These are phyloP conservation scores for Acmispon strigosus DNA, from an alignment of 306 rosid species.

Conservation along the genomic window DNA sequence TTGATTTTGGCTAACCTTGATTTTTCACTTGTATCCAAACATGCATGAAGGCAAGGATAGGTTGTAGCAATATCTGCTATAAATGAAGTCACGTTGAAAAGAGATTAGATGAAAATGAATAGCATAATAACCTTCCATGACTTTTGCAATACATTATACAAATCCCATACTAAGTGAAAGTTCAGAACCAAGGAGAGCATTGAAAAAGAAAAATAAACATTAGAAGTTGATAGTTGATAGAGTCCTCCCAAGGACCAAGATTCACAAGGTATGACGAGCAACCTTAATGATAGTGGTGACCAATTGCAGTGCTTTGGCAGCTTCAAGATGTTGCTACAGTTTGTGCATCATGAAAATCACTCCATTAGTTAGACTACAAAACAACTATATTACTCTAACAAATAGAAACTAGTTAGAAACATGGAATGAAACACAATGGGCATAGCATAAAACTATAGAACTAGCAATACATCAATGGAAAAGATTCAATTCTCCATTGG, in stretches of 20 bases:
- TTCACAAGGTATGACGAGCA: neutral
- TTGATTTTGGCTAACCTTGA: too few relatives aligned
- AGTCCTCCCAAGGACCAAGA: neutral
- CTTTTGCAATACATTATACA: neutral
- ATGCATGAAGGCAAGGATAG: too few relatives aligned
- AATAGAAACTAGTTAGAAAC: neutral
- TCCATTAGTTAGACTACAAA: neutral
- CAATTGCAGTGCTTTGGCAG: conserved; percentile 1
- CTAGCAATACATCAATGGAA: neutral
- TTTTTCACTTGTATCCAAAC: too few relatives aligned
- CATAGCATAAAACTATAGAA: neutral
- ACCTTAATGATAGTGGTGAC: neutral
- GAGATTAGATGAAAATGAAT: neutral
- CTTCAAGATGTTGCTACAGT: neutral
- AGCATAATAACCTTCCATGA: neutral
- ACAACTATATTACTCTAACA: neutral
- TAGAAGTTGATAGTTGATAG: neutral
- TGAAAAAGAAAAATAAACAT: neutral
- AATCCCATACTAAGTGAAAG: neutral
- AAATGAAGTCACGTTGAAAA: neutral
- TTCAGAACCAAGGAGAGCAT: neutral
- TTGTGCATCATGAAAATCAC: neutral
- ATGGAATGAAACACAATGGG: neutral
- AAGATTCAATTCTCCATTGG: neutral
- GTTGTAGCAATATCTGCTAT: neutral